A percentile compares a stretch with the other conserved stretches of the same genome.
phyloP scores from a whole-genome alignment of 2,329 filamentous ascomycete species.

The Aureobasidium subglaciale region DNA sequence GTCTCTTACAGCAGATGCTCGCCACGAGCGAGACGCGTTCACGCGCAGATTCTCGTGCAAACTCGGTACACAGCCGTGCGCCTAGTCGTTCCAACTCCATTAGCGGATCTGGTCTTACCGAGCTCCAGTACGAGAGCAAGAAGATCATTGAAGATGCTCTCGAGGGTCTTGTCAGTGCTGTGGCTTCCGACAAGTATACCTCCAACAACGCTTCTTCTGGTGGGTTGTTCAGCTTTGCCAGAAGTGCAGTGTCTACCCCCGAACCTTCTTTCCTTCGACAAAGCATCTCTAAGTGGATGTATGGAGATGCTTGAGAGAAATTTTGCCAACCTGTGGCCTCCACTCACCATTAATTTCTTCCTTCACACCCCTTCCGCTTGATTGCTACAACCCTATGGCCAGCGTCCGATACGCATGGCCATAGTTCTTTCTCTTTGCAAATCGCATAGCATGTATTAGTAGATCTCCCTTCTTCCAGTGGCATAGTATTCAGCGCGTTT shows the following conservation, averaged over 20 bases:
- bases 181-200: slow-evolving; percentile 8
- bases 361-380: no score
- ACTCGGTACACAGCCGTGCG: slow-evolving; percentile 8
- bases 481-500: not conserved
- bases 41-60: not conserved
- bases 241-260: not conserved
- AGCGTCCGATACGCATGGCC: not conserved
- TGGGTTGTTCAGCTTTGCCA: slow-evolving; percentile 1
- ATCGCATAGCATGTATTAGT: not conserved
- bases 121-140: slow-evolving; percentile 14
- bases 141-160: slow-evolving; percentile 14
- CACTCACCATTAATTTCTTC: no score
- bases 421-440: not conserved
- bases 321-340: no score
- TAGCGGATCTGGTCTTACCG: slow-evolving; percentile 5
- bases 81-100: slow-evolving; percentile 8
- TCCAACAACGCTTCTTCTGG: not conserved
- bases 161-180: slow-evolving; percentile 7
- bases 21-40: slow-evolving; percentile 5
- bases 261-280: slow-evolving; percentile 12
- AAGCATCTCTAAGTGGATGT: slow-evolving; percentile 15
- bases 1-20: slow-evolving; percentile 11
- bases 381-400: not conserved
- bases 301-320: slow-evolving; percentile 8
- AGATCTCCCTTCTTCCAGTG: not conserved